Evolutionary conservation across 2,329 filamentous ascomycete genomes (phyloP), one percentile per base, ranked within the genome.

Genomic region (Colletotrichum limetticola): DNA sequence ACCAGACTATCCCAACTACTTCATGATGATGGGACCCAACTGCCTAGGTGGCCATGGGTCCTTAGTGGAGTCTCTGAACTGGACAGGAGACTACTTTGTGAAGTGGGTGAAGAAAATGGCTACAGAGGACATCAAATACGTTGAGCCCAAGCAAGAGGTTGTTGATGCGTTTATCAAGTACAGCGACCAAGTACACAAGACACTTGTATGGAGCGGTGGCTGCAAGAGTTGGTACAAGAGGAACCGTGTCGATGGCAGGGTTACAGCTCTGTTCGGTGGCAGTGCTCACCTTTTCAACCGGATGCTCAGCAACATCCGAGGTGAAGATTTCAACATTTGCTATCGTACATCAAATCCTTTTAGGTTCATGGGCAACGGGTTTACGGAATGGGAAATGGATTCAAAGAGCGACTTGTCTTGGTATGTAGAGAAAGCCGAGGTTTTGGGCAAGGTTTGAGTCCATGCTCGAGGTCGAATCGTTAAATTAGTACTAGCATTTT

Each of bases 221-320:
- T 87, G 85, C 72, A 80, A 80, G 63, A 84, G 82, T 37, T 88
- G 86, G 85, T 88, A 87, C 76, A 88, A 88, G 79, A 80, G 82
- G 42, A 80, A 82, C 49, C 80, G 77, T 2, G 77, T 81, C 5
- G 82, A 86, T 57, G 85, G 86, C 22, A 79, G 84, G 49, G 82
- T 87, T 42, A 82, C 84, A 24, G 85, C 85, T 7, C 78, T 84
- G n/a, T 87, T 83, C 76, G 81, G 83, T 12, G 86, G 86, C 28
- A 83, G 81, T 69, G 80, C 81, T 9, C 78, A 83, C 58, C 77
- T 83, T 24, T 85, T 83, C 76, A 78, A 80, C 55, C 75, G 79
- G 68, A 68, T 82, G 67, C 76, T 84, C 22, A 76, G 79, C 12
- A 79, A 82, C 3, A 81, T 88, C 12, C 79, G 86, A 8, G 80